phyloP scores from a whole-genome alignment of 495 filamentous ascomycete genomes.

The Neurospora africana region DNA sequence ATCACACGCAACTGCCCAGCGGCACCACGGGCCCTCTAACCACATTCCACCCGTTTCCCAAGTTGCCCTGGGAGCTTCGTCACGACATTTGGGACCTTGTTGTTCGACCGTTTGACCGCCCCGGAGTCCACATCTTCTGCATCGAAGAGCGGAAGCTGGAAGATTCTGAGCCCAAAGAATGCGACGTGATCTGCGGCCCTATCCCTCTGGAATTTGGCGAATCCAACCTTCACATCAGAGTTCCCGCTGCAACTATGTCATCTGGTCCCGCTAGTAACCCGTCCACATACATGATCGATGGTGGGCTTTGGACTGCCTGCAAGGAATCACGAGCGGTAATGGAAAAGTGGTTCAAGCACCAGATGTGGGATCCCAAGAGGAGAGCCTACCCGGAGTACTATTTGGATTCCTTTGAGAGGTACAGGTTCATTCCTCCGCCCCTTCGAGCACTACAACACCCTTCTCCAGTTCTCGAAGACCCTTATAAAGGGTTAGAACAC shows the following conservation, averaged over 20 bases:
- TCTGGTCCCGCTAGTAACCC: neutral
- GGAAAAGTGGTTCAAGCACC: neutral
- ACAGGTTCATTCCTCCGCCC: neutral
- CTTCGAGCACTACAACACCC: neutral
- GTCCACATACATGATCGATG: neutral
- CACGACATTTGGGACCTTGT: neutral
- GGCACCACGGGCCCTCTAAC: neutral
- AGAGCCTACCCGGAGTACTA: neutral
- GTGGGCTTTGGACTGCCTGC: slow-evolving; percentile 1
- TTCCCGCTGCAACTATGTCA: neutral
- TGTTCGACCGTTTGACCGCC: neutral
- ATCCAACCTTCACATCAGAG: neutral
- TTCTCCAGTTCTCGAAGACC: neutral
- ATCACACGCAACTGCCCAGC: neutral
- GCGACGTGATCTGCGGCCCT: neutral
- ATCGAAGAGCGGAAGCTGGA: neutral
- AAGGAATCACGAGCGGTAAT: neutral
- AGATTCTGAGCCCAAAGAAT: neutral
- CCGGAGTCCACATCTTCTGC: neutral
- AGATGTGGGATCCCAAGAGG: neutral
- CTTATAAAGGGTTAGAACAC: neutral
- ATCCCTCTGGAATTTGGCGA: neutral
- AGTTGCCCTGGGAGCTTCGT: neutral
- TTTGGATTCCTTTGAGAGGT: neutral
- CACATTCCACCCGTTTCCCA: neutral